Evolutionary conservation across 768 basidiomycete species (phyloP).

Genomic region (Lactarius psammicola): DNA sequence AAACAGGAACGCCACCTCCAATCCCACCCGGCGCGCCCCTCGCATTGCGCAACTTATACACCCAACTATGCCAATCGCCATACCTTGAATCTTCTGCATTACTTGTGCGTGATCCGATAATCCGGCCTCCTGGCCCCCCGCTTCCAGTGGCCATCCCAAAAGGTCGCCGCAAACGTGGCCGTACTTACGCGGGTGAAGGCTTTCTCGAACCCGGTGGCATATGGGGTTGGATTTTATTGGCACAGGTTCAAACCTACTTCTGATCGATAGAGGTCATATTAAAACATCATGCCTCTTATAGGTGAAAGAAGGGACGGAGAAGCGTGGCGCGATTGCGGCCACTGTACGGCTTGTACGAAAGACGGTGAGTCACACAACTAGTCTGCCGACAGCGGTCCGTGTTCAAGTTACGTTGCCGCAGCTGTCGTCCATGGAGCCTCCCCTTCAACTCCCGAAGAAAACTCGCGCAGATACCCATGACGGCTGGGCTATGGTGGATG

Average conservation of each 20-base stretch:
- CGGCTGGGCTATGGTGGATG: constrained; percentile 85
- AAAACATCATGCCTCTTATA: constrained; percentile 6
- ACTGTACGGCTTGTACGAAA: constrained; percentile 70
- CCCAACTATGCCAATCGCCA: constrained; percentile 58
- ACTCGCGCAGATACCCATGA: constrained; percentile 57
- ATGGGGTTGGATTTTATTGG: constrained; percentile 78
- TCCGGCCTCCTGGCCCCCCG: constrained; percentile 55
- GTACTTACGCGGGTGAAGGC: constrained; percentile 67
- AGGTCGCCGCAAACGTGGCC: constrained; percentile 62
- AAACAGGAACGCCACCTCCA: constrained; percentile 35
- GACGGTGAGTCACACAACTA: constrained; percentile 47
- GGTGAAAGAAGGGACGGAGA: constrained; percentile 87
- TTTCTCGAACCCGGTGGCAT: constrained; percentile 49
- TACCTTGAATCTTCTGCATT: constrained; percentile 63
- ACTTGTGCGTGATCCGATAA: constrained; percentile 51
- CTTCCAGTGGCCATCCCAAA: constrained; percentile 56
- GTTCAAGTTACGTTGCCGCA: constrained; percentile 35
- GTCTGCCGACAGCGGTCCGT: neutral
- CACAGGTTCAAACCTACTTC: constrained; percentile 50
- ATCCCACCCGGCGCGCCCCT: constrained; percentile 55
- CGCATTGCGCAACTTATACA: constrained; percentile 54
- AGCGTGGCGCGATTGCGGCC: constrained; percentile 72
- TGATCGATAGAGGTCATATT: constrained; percentile 6
- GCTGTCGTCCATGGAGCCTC: constrained; percentile 59
- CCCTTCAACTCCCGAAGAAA: constrained; percentile 61